Evolutionary conservation across 2,329 filamentous ascomycete genomes (phyloP).

Genomic region (Colletotrichum liriopes): DNA sequence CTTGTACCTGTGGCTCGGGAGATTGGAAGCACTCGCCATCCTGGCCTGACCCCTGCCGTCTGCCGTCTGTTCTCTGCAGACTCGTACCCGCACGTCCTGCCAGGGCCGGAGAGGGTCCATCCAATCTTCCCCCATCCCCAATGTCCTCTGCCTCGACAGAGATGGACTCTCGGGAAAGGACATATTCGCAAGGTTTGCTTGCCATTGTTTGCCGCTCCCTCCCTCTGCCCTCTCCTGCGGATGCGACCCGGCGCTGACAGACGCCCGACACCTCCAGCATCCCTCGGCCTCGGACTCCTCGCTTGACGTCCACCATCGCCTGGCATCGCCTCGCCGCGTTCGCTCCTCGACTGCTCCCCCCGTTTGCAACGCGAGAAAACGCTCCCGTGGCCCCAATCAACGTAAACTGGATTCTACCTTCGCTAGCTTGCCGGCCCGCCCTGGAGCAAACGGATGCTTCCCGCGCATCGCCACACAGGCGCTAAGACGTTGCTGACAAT

Average conservation of each 20-base stretch:
- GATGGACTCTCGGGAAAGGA: neutral
- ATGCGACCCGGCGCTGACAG: slow-evolving; percentile 17
- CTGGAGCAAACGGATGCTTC: slow-evolving; percentile 34
- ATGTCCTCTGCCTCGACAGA: neutral
- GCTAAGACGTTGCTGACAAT: slow-evolving; percentile 22
- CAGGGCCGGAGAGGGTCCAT: slow-evolving; percentile 4
- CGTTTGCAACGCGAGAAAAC: slow-evolving; percentile 20
- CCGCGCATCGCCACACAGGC: slow-evolving; percentile 5
- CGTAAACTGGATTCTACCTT: slow-evolving; percentile 1
- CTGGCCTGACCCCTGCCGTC: neutral
- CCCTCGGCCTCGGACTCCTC: neutral
- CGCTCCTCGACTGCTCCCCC: neutral
- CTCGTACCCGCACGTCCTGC: neutral
- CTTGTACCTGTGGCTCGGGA: slow-evolving; percentile 4
- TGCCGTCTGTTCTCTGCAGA: slow-evolving; percentile 8
- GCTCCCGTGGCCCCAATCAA: neutral
- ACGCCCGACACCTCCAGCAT: neutral
- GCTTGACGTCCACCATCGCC: neutral
- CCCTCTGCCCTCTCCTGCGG: neutral
- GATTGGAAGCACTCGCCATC: slow-evolving; percentile 4
- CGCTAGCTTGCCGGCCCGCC: slow-evolving; percentile 31
- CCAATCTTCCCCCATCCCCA: slow-evolving; percentile 1
- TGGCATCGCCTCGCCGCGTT: slow-evolving; percentile 9
- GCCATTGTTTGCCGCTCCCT: neutral
- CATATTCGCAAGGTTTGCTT: slow-evolving; percentile 14